A percentile compares a stretch with the other conserved stretches of the same genome.
Conservation (phyloP, 306 rosid genomes). For the Vigna mungo region DNA sequence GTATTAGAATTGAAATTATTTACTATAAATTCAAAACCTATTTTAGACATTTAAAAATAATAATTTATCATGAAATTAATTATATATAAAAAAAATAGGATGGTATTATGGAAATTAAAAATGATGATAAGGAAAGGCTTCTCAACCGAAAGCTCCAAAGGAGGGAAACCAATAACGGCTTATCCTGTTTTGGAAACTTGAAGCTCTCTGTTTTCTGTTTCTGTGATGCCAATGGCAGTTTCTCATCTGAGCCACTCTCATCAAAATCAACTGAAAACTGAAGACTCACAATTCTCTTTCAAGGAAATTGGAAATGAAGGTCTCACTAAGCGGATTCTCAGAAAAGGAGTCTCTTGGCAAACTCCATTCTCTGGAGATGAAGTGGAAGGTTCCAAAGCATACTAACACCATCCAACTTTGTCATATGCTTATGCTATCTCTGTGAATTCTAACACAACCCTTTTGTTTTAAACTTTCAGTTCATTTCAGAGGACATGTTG, state of each 20-base stretch:
- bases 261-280: neutral
- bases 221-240: slow-evolving; percentile 49
- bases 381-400: slow-evolving; percentile 54
- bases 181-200: slow-evolving; percentile 52
- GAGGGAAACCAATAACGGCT: slow-evolving; percentile 77
- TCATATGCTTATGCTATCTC: neutral
- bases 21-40: neutral
- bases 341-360: slow-evolving; percentile 64
- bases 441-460: slow-evolving; percentile 14
- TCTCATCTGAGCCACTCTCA: no score
- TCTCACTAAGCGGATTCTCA: slow-evolving; percentile 61
- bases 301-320: slow-evolving; percentile 61
- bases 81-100: neutral
- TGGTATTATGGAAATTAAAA: neutral
- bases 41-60: neutral
- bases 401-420: neutral
- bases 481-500: slow-evolving; percentile 60
- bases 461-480: slow-evolving; percentile 45
- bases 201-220: slow-evolving; percentile 38
- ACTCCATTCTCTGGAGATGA: slow-evolving; percentile 71
- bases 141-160: slow-evolving; percentile 45
- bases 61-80: neutral
- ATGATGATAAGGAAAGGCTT: slow-evolving; percentile 36
- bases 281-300: slow-evolving; percentile 38
- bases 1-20: neutral